Base-by-base conservation (phyloP, 805 yeast species). In the Sporopachydermia quercuum region DNA sequence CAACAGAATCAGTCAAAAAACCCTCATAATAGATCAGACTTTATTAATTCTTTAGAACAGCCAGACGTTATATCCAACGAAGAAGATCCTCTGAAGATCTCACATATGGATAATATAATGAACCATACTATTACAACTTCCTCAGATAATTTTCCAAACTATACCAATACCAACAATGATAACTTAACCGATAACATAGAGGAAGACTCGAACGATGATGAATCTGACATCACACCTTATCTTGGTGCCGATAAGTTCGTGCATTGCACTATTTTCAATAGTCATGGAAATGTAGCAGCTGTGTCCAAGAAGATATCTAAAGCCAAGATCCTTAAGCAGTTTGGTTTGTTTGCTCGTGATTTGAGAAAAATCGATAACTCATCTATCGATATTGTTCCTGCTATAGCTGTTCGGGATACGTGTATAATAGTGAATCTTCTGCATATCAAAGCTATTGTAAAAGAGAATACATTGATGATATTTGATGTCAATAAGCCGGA, bases 321-420 rank as follows among this genome's bases (percentile, higher is more conserved):
- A 48, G 71, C 68, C 52, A 67, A 54, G 54, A 72, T 71, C 60
- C 65, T 67, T 44, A 74, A 60, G 40, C 76, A 80, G 37, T 80
- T 85, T 56, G 72, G 76, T 16, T 55, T 87, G 18, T 84, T 78
- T 46, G 94, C 96, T 2, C 64, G 96, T 58, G 96, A 87, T 56
- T 61, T 87, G 45, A 60, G 96, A 19, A 86, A 83, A 52, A 78
- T 87, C 39, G 95, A 78, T 51, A 64, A 77, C 3, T 66, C 81
- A 1, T 62, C 74, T 33, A 69, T 73, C 34, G 78, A 73, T 49
- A 74, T 77, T 18, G 78, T 75, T 0, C 86, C 86, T 1, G 70
- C 74, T 33, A 73, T 78, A 39, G 71, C 76, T 51, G 75, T 75
- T 3, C 56, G 83, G 40, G 60, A 68, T 3, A 66, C 67, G 40